Base-by-base conservation (phyloP, 177 flowering plant genomes). In the Tripterygium wilfordii region DNA sequence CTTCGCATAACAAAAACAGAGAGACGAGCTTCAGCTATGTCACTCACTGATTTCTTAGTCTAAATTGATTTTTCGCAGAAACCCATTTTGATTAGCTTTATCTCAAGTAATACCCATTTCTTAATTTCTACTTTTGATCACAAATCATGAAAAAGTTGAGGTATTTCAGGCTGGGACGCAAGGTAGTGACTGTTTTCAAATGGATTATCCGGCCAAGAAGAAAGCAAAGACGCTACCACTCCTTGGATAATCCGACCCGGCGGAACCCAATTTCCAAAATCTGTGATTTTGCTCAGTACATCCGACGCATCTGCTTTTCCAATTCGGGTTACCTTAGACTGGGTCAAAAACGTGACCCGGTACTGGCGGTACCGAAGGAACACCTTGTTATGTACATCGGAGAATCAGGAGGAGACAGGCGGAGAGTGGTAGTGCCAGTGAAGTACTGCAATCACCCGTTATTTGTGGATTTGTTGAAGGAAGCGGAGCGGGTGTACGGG, bases 361-460 rank as follows among this genome's bases (percentile, higher is more conserved):
- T 6, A 1, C 6, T 9, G n/a, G 22, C n/a, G 12, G 73, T 72
- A 0, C 96, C 94, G 1, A 90, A 82, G 53, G 97, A 96, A 3
- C 80, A 90, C 42, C 45, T 88, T 67, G 96, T 89, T 6, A 90
- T 91, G 21, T 79, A 85, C 57, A 90, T 91, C 14, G 95, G 88
- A 7, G 56, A 75, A 27, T 51, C 68, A 38, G 80, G 63, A 8
- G 76, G 44, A n/a, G 82, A 74, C 23, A 25, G 57, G 18, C 67
- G 54, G 42, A 59, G 92, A 53, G 66, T 70, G 10, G 27, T 91
- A 50, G 90, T 91, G 48, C 98, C 98, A 8, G 86, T 85, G 17
- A 45, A 79, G 0, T 80, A 81, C 60, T 76, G 81, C 60, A 91
- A 91, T 39, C 98, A 91, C 42, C 98, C 98, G 0, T 54, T 88